These are phyloP conservation scores for Monascus ruber DNA, from an alignment of 2,329 filamentous ascomycete species.

Conservation along the genomic window DNA sequence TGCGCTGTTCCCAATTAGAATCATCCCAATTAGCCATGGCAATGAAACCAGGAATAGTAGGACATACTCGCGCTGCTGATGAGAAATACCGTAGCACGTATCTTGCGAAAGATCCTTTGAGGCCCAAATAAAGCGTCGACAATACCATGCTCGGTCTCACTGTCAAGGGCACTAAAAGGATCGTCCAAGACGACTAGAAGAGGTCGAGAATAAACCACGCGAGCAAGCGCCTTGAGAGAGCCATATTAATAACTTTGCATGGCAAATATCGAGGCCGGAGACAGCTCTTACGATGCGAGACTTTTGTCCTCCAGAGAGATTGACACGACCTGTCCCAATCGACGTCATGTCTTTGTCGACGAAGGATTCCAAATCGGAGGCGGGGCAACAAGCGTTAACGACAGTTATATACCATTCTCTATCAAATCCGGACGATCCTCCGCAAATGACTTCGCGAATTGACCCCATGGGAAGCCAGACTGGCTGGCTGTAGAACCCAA, in stretches of 20 bases:
- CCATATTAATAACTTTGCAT: neutral
- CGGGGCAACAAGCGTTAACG: conserved; percentile 9
- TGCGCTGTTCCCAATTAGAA: too few relatives aligned
- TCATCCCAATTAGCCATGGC: too few relatives aligned
- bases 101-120: neutral
- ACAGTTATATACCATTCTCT: conserved; percentile 10
- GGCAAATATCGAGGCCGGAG: neutral
- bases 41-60: too few relatives aligned
- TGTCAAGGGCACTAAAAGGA: conserved; percentile 3
- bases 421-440: conserved; percentile 5
- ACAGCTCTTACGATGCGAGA: conserved; percentile 4
- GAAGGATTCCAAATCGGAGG: conserved; percentile 15
- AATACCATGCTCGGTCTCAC: neutral
- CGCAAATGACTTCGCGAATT: neutral
- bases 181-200: conserved; percentile 2
- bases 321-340: conserved; percentile 37
- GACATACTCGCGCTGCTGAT: conserved; percentile 32
- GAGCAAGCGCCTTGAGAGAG: conserved; percentile 1
- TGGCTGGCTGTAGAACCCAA: neutral
- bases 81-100: conserved; percentile 27
- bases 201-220: conserved; percentile 1
- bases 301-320: conserved; percentile 37
- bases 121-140: neutral
- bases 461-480: neutral
- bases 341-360: conserved; percentile 27